Evolutionary conservation across 805 yeast genomes (phyloP).

Genomic region (Ogataea methylovora): DNA sequence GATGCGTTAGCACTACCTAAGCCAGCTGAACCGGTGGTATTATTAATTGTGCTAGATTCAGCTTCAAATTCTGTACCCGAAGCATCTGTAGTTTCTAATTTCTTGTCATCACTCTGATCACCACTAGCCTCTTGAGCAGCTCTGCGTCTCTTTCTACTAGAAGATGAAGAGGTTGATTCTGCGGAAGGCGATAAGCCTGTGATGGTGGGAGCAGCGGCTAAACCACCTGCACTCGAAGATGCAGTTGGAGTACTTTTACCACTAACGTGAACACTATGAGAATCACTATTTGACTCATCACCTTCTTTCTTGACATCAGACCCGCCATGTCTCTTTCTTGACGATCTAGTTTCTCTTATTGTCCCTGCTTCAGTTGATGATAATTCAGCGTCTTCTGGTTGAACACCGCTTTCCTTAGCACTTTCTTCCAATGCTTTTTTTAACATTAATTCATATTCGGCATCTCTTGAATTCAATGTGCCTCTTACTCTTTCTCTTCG

Average conservation of each 20-base stretch:
- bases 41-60: too few relatives aligned
- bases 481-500: constrained; percentile 19
- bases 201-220: constrained; percentile 1
- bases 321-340: constrained; percentile 14
- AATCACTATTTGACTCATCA: constrained; percentile 1
- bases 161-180: not conserved
- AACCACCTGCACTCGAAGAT: not conserved
- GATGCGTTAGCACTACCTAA: not conserved
- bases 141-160: too few relatives aligned
- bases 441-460: constrained; percentile 27
- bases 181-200: not conserved
- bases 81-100: too few relatives aligned
- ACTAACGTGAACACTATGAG: not conserved
- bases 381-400: constrained; percentile 27
- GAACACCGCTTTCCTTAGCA: constrained; percentile 40
- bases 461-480: constrained; percentile 25
- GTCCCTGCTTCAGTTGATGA: constrained; percentile 19
- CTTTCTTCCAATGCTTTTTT: constrained; percentile 48
- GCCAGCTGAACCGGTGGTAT: too few relatives aligned
- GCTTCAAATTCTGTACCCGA: not conserved
- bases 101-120: not conserved
- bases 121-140: too few relatives aligned
- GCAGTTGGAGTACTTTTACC: not conserved
- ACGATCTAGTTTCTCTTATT: constrained; percentile 17
- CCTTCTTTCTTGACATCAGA: constrained; percentile 2